Percentiles rank a stretch among this genome's conserved stretches.
These are phyloP conservation scores for Kickxella alabastrina DNA, from an alignment of 192 early-diverging fungal species.

Conservation along the genomic window DNA sequence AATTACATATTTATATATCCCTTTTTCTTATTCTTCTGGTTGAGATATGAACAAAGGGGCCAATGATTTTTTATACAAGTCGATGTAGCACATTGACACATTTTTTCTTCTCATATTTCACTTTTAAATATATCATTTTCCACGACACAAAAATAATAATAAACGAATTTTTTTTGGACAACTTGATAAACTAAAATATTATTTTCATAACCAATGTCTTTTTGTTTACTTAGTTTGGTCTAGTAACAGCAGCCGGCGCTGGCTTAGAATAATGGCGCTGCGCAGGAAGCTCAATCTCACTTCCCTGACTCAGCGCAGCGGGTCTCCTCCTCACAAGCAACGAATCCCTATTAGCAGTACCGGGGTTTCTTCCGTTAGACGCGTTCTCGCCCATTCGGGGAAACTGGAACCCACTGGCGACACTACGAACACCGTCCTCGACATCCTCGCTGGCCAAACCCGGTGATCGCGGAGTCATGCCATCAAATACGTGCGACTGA, in stretches of 20 bases:
- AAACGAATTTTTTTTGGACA: no score
- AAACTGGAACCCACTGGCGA: slow-evolving; percentile 18
- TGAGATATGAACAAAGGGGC: no score
- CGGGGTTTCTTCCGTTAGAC: background rate
- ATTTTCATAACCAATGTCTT: no score
- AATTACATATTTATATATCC: background rate
- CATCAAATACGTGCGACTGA: background rate
- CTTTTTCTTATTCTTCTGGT: background rate
- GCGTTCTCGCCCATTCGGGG: slow-evolving; percentile 13
- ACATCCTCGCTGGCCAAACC: background rate
- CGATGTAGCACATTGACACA: background rate
- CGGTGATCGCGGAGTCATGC: no score
- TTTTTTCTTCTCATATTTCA: background rate
- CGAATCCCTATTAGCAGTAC: slow-evolving; percentile 18
- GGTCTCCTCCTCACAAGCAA: slow-evolving; percentile 30
- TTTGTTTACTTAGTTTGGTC: background rate
- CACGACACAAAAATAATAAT: no score
- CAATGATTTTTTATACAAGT: background rate
- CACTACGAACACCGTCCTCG: slow-evolving; percentile 1
- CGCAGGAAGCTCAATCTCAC: slow-evolving; percentile 26
- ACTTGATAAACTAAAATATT: no score
- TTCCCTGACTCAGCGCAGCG: slow-evolving; percentile 18
- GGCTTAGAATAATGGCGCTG: slow-evolving; percentile 23
- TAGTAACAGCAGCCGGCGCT: slow-evolving; percentile 1
- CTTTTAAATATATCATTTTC: background rate